These are phyloP conservation scores for Xylogone sp. DNA, from an alignment of 2,329 filamentous ascomycete genomes.

Conservation along the genomic window DNA sequence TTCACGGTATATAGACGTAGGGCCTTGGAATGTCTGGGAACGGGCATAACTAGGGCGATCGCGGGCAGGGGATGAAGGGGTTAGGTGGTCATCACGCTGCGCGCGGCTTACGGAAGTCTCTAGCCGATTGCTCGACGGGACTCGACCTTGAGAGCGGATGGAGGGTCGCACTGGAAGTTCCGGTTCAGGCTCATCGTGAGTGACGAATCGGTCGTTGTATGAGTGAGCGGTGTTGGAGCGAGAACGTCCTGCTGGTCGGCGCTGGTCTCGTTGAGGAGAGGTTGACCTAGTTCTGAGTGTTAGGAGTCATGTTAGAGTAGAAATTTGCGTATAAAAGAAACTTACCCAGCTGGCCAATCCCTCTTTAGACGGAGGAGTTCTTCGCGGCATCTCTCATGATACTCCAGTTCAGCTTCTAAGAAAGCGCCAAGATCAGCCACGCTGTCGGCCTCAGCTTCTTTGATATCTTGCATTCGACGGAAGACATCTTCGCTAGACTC, in stretches of 20 bases:
- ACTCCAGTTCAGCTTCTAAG: slow-evolving; percentile 83
- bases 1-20: slow-evolving; percentile 48
- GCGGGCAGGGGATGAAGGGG: slow-evolving; percentile 23
- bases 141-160: slow-evolving; percentile 41
- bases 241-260: slow-evolving; percentile 34
- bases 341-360: slow-evolving; percentile 64
- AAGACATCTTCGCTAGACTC: slow-evolving; percentile 90
- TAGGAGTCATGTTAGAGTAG: slow-evolving; percentile 5
- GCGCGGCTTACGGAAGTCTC: slow-evolving; percentile 10
- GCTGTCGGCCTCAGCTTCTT: slow-evolving; percentile 82
- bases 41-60: slow-evolving; percentile 45
- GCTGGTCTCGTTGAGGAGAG: slow-evolving; percentile 17
- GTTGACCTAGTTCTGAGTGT: slow-evolving; percentile 21
- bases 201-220: slow-evolving; percentile 55
- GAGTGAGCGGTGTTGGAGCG: slow-evolving; percentile 63
- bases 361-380: slow-evolving; percentile 68
- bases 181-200: slow-evolving; percentile 47
- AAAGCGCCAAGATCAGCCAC: slow-evolving; percentile 76
- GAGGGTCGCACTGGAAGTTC: slow-evolving; percentile 37
- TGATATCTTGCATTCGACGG: slow-evolving; percentile 93
- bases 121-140: slow-evolving; percentile 21
- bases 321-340: slow-evolving; percentile 2
- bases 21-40: slow-evolving; percentile 55
- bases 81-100: slow-evolving; percentile 22
- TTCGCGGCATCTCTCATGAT: slow-evolving; percentile 86